Base-by-base conservation (phyloP, 805 yeast genomes). In the Cyberlindnera misumaiensis region DNA sequence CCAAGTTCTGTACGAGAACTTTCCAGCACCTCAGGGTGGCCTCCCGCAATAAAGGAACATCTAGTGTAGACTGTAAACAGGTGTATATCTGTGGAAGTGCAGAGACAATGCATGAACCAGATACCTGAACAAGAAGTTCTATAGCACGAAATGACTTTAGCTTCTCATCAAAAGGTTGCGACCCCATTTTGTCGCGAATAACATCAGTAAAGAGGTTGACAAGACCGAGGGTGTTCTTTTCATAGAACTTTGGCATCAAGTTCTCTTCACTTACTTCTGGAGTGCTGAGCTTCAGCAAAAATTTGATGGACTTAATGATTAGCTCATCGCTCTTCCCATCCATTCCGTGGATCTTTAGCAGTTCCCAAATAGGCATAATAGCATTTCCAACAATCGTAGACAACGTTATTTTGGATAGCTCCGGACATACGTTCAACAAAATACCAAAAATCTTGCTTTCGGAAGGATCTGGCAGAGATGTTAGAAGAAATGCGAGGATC, bases 21-120 rank as follows among this genome's bases (percentile, higher is more conserved):
- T 69, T 67, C 82, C 96, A 80, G 39, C 93, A 82, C 34, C 69
- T 64, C 30, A 93, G 62, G 0, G 90, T 75, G 29, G 72, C 71
- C 12, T 63, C 63, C 42, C 80, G 80, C 11, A 88, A 67, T 17
- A 75, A 77, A 0, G 70, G 62, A 14, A 71, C 72, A 29, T 80
- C 88, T 16, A 89, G 59, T 0, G 90, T 80, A 1, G 88, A 78
- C 53, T 87, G 96, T 11, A 90, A 62, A 49, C 95, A 83, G 2
- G 95, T 83, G 42, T 86, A 81, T 4, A 90, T 75, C 55, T 89
- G 97, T 0, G 96, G 94, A 27, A 83, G 59, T 0, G 86, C 85
- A 2, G 83, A 73, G 4, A 76, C 72, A 24, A 83, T 73, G 12
- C 78, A 67, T 18, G 68, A 63, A 5, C 72, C 71, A 2, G 77